These are phyloP conservation scores for Fomitopsis pinicola DNA, from an alignment of 1,284 basidiomycete genomes.

Conservation along the genomic window DNA sequence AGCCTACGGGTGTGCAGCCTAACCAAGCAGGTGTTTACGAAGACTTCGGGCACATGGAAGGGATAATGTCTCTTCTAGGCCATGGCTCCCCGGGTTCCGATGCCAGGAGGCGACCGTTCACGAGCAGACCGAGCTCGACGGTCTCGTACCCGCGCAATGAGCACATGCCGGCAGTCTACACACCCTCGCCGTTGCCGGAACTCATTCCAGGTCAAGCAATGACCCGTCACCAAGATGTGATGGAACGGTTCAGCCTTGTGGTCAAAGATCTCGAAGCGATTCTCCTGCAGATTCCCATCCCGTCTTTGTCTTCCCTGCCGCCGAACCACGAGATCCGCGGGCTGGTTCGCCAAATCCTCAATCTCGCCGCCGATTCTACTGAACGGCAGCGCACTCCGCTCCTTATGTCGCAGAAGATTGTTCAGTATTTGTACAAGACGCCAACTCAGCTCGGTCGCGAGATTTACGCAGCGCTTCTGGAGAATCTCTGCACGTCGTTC, in stretches of 20 bases:
- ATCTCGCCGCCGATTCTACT: conserved; percentile 72
- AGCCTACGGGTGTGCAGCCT: conserved; percentile 76
- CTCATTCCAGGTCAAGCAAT: conserved; percentile 31
- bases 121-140: conserved; percentile 65
- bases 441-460: conserved; percentile 81
- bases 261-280: conserved; percentile 80
- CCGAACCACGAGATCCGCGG: conserved; percentile 84
- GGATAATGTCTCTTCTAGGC: background rate
- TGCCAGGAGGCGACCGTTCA: conserved; percentile 43
- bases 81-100: conserved; percentile 38
- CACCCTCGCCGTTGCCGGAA: conserved; percentile 48
- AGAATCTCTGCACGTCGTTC: conserved; percentile 86
- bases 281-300: conserved; percentile 63
- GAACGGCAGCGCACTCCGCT: conserved; percentile 86
- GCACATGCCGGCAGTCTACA: conserved; percentile 40
- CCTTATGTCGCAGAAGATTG: conserved; percentile 92
- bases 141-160: conserved; percentile 49
- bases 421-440: conserved; percentile 86
- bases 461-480: conserved; percentile 86
- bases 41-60: conserved; percentile 74
- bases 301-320: conserved; percentile 67
- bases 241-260: conserved; percentile 76
- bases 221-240: conserved; percentile 62
- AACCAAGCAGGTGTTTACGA: conserved; percentile 92
- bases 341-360: conserved; percentile 78